Base-by-base conservation (phyloP, 768 basidiomycete species). In the Boletus tylopilopsis region DNA sequence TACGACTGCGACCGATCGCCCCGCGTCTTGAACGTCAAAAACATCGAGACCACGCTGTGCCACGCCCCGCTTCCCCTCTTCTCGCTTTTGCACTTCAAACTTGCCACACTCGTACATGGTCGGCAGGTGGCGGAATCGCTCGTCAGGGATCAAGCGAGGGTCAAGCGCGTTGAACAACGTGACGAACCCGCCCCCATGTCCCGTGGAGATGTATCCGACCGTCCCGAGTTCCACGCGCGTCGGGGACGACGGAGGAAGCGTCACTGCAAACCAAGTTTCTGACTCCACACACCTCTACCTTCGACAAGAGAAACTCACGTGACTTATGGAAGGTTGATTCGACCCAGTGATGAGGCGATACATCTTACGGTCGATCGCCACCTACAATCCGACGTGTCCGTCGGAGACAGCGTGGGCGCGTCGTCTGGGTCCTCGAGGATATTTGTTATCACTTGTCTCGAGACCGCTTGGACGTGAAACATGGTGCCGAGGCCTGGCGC, bases 191-290 rank as follows among this genome's bases (percentile, higher is more conserved):
- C 89, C 90, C n/a, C 68, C n/a, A n/a, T n/a, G n/a, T n/a, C n/a
- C n/a, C n/a, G n/a, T 66, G 29, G 72, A 73, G 22, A 90, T 68
- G 62, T 86, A 93, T 3, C 90, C 90, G 9, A 92, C 83, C 3
- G 83, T 81, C 7, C 90, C 90, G 3, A 90, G 67, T 12, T 74
- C 64, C 0, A 91, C 77, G 6, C 59, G 73, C 4, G 76, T 68
- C 2, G 90, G 90, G 5, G 71, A 74, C 89, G 89, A 93, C 6
- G 90, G 67, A 7, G 89, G 84, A 19, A 84, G 65, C 0, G 74
- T 79, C 50, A 88, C 83, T 84, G 22, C 9, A 45, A 44, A 18
- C 27, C 24, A 54, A 32, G 12, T 29, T 9, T 35, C 25, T n/a
- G 18, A 25, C 18, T 38, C 29, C 49, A 39, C 24, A 41, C 18